Percentiles rank a stretch among this genome's conserved stretches.
Conservation (phyloP, 352 stramenopile species). For the Globisporangium alternatum region DNA sequence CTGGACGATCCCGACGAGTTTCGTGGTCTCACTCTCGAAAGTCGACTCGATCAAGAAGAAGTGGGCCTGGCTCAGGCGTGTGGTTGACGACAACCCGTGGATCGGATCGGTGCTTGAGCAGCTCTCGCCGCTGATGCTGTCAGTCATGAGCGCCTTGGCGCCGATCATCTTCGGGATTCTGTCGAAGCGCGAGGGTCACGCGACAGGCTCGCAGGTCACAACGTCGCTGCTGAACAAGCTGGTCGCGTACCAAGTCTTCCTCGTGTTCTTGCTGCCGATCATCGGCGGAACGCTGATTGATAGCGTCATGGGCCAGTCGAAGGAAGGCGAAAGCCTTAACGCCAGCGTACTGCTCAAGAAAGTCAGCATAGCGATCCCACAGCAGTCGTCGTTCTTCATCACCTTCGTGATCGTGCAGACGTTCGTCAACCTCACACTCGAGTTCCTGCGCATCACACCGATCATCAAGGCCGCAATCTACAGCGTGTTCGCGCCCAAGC, state of each 20-base stretch:
- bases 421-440: constrained; percentile 58
- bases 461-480: constrained; percentile 82
- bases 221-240: constrained; percentile 81
- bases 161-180: constrained; percentile 83
- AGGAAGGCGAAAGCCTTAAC: constrained; percentile 42
- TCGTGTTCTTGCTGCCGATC: constrained; percentile 82
- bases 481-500: constrained; percentile 65
- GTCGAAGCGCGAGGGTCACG: constrained; percentile 77
- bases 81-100: constrained; percentile 64
- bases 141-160: constrained; percentile 73
- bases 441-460: constrained; percentile 69
- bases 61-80: constrained; percentile 38
- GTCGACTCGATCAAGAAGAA: constrained; percentile 48
- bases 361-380: constrained; percentile 59
- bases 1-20: constrained; percentile 77
- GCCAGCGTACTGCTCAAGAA: constrained; percentile 43
- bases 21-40: constrained; percentile 77
- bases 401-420: constrained; percentile 79
- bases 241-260: constrained; percentile 79
- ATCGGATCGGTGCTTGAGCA: constrained; percentile 72
- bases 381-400: constrained; percentile 82
- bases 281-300: constrained; percentile 80
- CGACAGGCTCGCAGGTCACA: constrained; percentile 56
- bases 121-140: constrained; percentile 73
- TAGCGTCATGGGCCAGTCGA: constrained; percentile 45